Base-by-base conservation (phyloP, 805 yeast species). In the Soucietia sequanensis region DNA sequence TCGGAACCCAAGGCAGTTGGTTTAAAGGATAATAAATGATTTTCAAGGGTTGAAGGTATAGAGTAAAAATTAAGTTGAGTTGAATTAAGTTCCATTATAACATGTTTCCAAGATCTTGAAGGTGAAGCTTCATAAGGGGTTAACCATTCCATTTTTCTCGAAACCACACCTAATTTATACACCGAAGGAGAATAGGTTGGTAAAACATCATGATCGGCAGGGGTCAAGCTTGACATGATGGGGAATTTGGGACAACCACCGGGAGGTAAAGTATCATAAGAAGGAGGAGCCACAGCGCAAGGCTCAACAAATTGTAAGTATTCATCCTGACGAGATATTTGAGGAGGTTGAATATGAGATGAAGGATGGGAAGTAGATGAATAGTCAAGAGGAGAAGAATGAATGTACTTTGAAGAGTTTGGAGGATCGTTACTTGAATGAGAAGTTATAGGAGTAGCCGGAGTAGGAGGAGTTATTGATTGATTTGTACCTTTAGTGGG, bases 21-120 rank as follows among this genome's bases (percentile, higher is more conserved):
- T 29, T 37, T 49, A 38, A 52, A 58, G 13, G 44, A 32, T 30
- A 58, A 26, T 5, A 63, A 29, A 14, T 56, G 53, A 15, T 41
- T 44, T 35, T 67, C 71, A 23, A 62, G 35, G 24, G 49, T 45
- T 16, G 46, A 47, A 2, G 73, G 71, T 5, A 68, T 46, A 4
- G 47, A 48, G 55, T 84, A 85, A 35, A 90, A 64, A 56, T 84
- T 84, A 23, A 90, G 62, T 60, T 87, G 95, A 2, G 97, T 90
- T 13, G 91, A 85, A 65, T 90, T 88, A 33, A 90, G 65, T 50
- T 84, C 95, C 57, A 87, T 68, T 15, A 84, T 66, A 28, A 73
- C 72, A 27, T 72, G 65, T 46, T 70, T 73, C 98, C 98, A 90
- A 8, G 76, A 71, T 42, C 95, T 68, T 6, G 68, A 56, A 2